Evolutionary conservation across 257 asterid genomes (phyloP).

Genomic region (Penstemon barbatus): DNA sequence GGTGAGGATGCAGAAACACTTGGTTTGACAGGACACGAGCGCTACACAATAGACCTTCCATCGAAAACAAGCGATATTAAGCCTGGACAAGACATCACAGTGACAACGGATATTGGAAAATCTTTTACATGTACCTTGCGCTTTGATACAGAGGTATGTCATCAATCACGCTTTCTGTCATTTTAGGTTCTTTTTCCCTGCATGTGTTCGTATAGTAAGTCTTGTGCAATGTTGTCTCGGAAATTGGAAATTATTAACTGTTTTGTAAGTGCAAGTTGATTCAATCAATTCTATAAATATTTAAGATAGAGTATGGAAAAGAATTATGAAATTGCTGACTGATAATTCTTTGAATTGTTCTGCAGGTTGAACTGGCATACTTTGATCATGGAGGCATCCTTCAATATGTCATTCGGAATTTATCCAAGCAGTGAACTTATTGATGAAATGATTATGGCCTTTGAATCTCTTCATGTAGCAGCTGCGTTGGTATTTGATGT

Average conservation of each 20-base stretch:
- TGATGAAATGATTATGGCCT: neutral
- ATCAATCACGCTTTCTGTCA: neutral
- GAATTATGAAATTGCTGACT: neutral
- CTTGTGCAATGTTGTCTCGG: too few relatives aligned
- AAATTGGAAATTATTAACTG: too few relatives aligned
- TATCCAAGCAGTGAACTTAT: slow-evolving; percentile 44
- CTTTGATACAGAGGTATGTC: slow-evolving; percentile 80
- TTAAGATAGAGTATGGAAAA: too few relatives aligned
- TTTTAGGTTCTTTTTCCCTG: neutral
- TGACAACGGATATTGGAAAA: slow-evolving; percentile 70
- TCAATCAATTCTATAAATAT: too few relatives aligned
- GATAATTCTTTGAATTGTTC: neutral
- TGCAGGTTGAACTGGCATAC: slow-evolving; percentile 80
- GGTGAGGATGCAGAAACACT: slow-evolving; percentile 85
- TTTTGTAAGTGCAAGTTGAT: too few relatives aligned
- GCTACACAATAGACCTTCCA: slow-evolving; percentile 80
- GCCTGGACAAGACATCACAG: slow-evolving; percentile 83
- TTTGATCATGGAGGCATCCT: slow-evolving; percentile 85
- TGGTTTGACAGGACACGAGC: slow-evolving; percentile 83
- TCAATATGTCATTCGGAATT: slow-evolving; percentile 63
- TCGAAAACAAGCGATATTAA: slow-evolving; percentile 54
- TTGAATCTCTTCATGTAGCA: neutral
- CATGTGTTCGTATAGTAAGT: too few relatives aligned
- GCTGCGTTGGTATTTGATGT: too few relatives aligned
- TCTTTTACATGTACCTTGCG: slow-evolving; percentile 71